Percentiles rank a stretch among this genome's conserved stretches.
phyloP scores from a whole-genome alignment of 208 protist genomes.

The Crithidia fasciculata region DNA sequence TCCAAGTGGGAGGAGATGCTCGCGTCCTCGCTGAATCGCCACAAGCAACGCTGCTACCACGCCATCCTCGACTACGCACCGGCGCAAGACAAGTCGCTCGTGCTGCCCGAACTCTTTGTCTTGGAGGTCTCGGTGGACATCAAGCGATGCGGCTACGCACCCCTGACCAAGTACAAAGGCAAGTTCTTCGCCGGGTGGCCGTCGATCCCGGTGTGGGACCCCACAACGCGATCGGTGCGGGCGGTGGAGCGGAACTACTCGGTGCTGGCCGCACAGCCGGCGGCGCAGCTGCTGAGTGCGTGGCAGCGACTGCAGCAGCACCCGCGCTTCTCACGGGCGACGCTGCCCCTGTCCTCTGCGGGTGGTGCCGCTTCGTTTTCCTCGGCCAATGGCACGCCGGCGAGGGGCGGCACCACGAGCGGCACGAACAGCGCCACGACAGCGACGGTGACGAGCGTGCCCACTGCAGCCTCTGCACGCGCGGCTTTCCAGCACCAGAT shows the following conservation, averaged over 20 bases:
- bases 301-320: constrained; percentile 13
- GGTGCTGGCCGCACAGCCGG: constrained; percentile 30
- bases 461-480: neutral
- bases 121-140: constrained; percentile 68
- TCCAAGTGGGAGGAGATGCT: constrained; percentile 45
- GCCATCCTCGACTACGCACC: constrained; percentile 39
- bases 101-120: constrained; percentile 44
- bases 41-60: constrained; percentile 48
- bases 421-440: neutral
- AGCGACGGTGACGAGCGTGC: neutral
- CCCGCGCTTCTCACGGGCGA: neutral
- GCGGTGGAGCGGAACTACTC: constrained; percentile 60
- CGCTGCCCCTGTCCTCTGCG: constrained; percentile 4
- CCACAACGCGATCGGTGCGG: constrained; percentile 41
- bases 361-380: neutral
- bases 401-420: neutral
- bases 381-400: neutral
- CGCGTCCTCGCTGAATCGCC: constrained; percentile 24
- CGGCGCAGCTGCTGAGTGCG: constrained; percentile 10
- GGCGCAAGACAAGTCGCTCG: constrained; percentile 23
- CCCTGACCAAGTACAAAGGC: constrained; percentile 48
- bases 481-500: constrained; percentile 16
- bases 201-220: constrained; percentile 70
- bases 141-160: constrained; percentile 41
- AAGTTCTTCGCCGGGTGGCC: constrained; percentile 82